Base-by-base conservation (phyloP, 768 basidiomycete species). In the Hericium coralloides region DNA sequence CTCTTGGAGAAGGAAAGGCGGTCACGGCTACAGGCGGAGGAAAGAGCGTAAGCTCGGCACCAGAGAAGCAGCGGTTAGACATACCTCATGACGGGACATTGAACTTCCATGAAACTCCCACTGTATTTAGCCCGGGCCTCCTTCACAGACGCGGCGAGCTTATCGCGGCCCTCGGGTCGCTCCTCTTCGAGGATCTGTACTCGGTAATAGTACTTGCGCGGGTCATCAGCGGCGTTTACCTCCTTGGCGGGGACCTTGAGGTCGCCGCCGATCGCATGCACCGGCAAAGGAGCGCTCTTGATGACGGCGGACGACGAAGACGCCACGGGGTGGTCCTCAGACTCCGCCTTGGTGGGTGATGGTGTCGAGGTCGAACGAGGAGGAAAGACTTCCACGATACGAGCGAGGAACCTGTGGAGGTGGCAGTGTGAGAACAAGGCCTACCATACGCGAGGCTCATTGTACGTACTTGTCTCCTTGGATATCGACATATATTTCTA, bases 1-100 rank as follows among this genome's bases (percentile, higher is more conserved):
- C 94, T 94, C 71, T 98, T 98, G 26, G 93, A 95, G 72, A 98
- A 98, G 18, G 92, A 85, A 18, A 95, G 78, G 53, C 95, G 89
- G 69, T 99, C 97, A 59, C 97, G 94, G 66, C 95, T 98, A 63
- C 15, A 25, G 0, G 25, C 6, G 26, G 23, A 23, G 15, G 49
- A 17, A 26, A 23, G 26, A 9, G n/a, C 38, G 8, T 36, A 54
- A 38, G 52, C 45, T 20, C 47, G 41, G 41, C 14, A 49, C 49
- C 22, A 48, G 49, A 18, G 15, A 23, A 43, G 54, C 38, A 58
- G 56, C 14, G 43, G 56, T 18, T 38, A 18, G 22, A 70, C 79
- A 54, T 63, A 89, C 93, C 89, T 91, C 80, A 97, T 87, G 64
- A 78, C 78, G 54, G 77, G 75, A 60, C 85, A 89, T 55, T 83